Conservation (phyloP, 106 monocot species). For the Dendrobium officinale region DNA sequence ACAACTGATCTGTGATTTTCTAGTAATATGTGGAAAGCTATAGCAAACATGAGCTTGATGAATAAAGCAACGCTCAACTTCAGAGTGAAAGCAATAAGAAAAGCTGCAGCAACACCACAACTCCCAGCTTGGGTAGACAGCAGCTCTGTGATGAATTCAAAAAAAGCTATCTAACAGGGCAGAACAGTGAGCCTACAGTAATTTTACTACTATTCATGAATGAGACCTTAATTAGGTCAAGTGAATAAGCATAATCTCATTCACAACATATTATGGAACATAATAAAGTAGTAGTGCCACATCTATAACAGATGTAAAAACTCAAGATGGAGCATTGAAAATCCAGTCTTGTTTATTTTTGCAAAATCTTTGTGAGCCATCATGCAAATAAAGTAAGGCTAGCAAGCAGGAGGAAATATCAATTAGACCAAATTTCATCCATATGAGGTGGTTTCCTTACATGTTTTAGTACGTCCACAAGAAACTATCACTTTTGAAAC, state of each 20-base stretch:
- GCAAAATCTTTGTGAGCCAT: neutral
- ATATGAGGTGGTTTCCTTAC: conserved; percentile 37
- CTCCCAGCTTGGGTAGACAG: neutral
- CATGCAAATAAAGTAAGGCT: neutral
- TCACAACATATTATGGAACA: conserved; percentile 3
- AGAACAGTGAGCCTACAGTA: neutral
- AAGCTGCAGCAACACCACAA: neutral
- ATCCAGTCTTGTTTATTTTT: neutral
- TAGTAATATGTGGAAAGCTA: neutral
- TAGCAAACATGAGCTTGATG: neutral
- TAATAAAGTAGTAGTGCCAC: neutral
- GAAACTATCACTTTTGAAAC: conserved; percentile 81
- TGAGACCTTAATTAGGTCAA: conserved; percentile 2
- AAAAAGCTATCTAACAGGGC: neutral
- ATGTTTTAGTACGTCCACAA: conserved; percentile 59
- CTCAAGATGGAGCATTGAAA: neutral
- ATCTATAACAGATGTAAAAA: neutral
- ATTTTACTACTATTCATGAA: neutral
- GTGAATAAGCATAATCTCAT: neutral
- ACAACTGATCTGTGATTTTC: neutral
- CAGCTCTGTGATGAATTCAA: neutral
- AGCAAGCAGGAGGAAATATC: neutral
- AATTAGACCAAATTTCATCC: neutral
- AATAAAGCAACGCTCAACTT: neutral
- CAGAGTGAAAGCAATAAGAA: neutral